phyloP scores from a whole-genome alignment of 2,329 filamentous ascomycete species.

The Myriosclerotinia scirpicola region DNA sequence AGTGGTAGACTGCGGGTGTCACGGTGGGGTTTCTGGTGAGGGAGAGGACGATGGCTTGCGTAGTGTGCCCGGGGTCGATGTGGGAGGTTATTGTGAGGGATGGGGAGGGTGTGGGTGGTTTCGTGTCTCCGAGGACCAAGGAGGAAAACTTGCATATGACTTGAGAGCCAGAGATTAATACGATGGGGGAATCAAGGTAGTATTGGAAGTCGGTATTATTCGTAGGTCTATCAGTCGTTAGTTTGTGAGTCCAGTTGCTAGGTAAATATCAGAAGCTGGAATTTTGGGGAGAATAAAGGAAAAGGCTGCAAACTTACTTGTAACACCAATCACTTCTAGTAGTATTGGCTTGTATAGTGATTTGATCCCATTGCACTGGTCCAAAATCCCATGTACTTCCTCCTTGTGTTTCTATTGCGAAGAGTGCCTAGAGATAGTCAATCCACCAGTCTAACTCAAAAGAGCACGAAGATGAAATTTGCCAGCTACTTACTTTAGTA shows the following conservation, averaged over 20 bases:
- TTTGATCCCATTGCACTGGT: conserved; percentile 9
- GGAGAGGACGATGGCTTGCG: neutral
- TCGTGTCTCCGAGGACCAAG: neutral
- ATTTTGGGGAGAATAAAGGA: neutral
- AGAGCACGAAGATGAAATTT: neutral
- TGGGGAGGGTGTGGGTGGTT: neutral
- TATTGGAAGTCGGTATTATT: neutral
- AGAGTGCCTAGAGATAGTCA: neutral
- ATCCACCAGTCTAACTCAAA: neutral
- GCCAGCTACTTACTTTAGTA: neutral
- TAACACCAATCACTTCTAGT: conserved; percentile 7
- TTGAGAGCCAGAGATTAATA: neutral
- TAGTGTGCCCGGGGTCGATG: neutral
- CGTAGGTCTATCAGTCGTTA: neutral
- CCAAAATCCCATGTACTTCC: conserved; percentile 7
- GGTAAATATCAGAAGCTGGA: neutral
- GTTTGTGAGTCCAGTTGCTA: neutral
- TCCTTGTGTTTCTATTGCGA: conserved; percentile 11
- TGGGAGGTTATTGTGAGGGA: neutral
- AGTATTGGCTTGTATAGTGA: conserved; percentile 6
- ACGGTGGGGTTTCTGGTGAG: neutral
- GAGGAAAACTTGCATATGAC: conserved; percentile 3
- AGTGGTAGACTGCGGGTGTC: neutral
- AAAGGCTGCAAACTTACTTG: neutral
- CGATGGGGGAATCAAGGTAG: neutral